Evolutionary conservation across 1,284 basidiomycete species (phyloP).

Genomic region (Phylloboletellus chloephorus): DNA sequence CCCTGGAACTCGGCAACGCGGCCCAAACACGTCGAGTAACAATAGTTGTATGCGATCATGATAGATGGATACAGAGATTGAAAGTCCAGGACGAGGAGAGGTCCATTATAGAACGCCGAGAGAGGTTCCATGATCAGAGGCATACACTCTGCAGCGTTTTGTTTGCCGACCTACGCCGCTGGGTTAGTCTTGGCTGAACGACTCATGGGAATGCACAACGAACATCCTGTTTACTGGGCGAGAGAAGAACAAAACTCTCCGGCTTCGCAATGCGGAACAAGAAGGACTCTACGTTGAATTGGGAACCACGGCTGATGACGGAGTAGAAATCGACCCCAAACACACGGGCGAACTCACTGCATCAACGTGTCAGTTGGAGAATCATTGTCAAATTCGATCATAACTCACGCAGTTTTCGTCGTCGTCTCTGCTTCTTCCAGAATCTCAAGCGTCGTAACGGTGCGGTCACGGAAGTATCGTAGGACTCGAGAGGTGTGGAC

Average conservation of each 20-base stretch:
- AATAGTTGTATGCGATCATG: constrained; percentile 99
- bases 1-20: constrained; percentile 81
- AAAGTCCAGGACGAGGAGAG: constrained; percentile 83
- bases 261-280: constrained; percentile 98
- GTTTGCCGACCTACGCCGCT: constrained; percentile 73
- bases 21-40: constrained; percentile 95
- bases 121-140: constrained; percentile 93
- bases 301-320: constrained; percentile 90
- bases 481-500: constrained; percentile 53
- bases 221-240: constrained; percentile 81
- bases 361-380: neutral
- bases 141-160: constrained; percentile 94
- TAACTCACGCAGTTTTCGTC: constrained; percentile 80
- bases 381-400: neutral
- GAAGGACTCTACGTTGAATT: constrained; percentile 98
- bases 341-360: constrained; percentile 91
- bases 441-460: constrained; percentile 68
- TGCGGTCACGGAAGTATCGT: constrained; percentile 59
- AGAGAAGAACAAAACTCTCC: constrained; percentile 84
- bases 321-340: constrained; percentile 98
- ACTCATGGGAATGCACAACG: constrained; percentile 23
- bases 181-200: neutral
- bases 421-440: constrained; percentile 77
- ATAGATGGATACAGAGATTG: constrained; percentile 94
- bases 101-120: constrained; percentile 89